Conservation (phyloP, 345 rosid genomes). For the Crucihimalaya himalaica region DNA sequence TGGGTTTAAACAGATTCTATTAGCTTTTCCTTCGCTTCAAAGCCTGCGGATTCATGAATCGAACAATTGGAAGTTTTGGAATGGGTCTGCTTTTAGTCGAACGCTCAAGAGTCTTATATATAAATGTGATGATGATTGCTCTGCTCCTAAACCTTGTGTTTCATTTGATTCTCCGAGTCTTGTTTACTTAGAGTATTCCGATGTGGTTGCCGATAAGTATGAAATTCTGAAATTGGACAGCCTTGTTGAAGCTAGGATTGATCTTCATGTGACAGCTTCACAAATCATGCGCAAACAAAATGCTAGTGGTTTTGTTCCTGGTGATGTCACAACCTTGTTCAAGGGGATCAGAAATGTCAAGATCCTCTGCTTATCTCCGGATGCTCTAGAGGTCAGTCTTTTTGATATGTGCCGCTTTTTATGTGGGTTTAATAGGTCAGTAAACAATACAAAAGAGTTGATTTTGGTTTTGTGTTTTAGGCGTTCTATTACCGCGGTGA, state of each 20-base stretch:
- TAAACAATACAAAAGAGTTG: slow-evolving; percentile 2
- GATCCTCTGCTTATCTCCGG: slow-evolving; percentile 40
- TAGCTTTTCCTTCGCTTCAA: slow-evolving; percentile 24
- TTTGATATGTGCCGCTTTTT: not conserved
- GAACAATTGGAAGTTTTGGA: slow-evolving; percentile 16
- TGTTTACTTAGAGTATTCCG: slow-evolving; percentile 35
- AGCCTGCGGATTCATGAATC: slow-evolving; percentile 15
- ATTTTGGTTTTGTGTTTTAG: slow-evolving; percentile 22
- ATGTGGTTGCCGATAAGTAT: slow-evolving; percentile 28
- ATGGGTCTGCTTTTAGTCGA: slow-evolving; percentile 13
- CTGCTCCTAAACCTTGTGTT: slow-evolving; percentile 28
- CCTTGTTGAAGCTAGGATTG: slow-evolving; percentile 38
- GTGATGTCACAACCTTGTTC: slow-evolving; percentile 28
- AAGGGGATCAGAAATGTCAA: slow-evolving; percentile 18
- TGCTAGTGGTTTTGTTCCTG: slow-evolving; percentile 8
- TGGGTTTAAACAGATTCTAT: slow-evolving; percentile 1
- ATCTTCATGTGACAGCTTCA: not conserved
- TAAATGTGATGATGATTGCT: not conserved
- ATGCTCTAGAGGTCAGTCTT: slow-evolving; percentile 33
- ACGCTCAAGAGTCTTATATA: not conserved
- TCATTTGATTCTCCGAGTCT: slow-evolving; percentile 29
- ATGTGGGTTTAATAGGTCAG: not conserved
- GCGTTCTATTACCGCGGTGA: slow-evolving; percentile 37
- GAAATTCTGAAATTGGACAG: not conserved
- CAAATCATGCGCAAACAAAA: slow-evolving; percentile 30